phyloP scores from a whole-genome alignment of 2,329 filamentous ascomycete species.

The Sclerotinia borealis region DNA sequence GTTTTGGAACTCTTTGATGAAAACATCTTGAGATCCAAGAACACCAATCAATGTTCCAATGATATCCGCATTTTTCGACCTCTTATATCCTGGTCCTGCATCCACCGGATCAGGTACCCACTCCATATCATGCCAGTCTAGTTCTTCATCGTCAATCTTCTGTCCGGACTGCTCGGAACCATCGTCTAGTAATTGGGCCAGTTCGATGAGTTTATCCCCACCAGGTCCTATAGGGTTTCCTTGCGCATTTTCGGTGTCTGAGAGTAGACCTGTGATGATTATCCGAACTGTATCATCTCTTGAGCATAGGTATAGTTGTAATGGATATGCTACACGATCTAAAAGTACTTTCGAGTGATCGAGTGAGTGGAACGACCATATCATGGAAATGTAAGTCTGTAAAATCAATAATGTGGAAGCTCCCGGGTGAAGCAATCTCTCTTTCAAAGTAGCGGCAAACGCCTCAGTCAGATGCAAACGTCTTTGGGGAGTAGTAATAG shows the following conservation, averaged over 20 bases:
- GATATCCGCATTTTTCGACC: constrained; percentile 82
- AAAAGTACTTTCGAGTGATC: constrained; percentile 74
- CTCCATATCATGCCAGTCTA: constrained; percentile 87
- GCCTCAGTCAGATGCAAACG: constrained; percentile 64
- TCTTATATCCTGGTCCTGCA: constrained; percentile 85
- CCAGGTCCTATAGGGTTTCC: constrained; percentile 31
- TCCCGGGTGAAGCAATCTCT: constrained; percentile 66
- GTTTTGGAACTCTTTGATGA: constrained; percentile 88
- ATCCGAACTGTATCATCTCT: constrained; percentile 73
- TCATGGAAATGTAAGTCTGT: constrained; percentile 73
- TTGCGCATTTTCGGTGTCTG: constrained; percentile 46
- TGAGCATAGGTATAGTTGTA: constrained; percentile 71
- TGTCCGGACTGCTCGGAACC: constrained; percentile 42
- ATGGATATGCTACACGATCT: constrained; percentile 64
- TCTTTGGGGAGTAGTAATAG: constrained; percentile 61
- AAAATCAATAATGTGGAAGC: constrained; percentile 71
- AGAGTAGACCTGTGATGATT: constrained; percentile 67
- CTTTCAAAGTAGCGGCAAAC: constrained; percentile 61
- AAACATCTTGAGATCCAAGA: constrained; percentile 82
- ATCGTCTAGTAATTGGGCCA: constrained; percentile 54
- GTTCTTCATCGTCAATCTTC: constrained; percentile 57
- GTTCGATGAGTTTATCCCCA: constrained; percentile 54
- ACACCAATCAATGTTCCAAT: constrained; percentile 85
- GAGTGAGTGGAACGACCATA: constrained; percentile 67
- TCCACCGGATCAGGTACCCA: constrained; percentile 94